phyloP scores from a whole-genome alignment of 768 basidiomycete species.

The Tephrocybe sp. region DNA sequence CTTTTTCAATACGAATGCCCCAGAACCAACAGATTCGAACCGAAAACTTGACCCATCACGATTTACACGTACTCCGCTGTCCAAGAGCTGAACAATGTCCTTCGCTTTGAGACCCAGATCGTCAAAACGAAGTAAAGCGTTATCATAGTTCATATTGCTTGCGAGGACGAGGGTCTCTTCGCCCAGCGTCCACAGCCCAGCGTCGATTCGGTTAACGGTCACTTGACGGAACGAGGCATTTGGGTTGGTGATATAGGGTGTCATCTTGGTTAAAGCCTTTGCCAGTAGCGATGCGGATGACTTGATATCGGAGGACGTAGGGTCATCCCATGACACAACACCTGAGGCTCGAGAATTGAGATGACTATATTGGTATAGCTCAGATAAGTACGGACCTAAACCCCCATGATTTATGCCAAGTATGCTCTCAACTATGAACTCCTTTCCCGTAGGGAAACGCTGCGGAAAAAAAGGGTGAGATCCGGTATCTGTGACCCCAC shows the following conservation, averaged over 20 bases:
- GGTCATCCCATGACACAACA: constrained; percentile 55
- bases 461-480: constrained; percentile 9
- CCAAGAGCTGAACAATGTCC: constrained; percentile 28
- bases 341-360: constrained; percentile 21
- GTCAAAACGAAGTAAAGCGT: constrained; percentile 28
- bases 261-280: constrained; percentile 40
- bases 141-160: constrained; percentile 46
- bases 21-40: constrained; percentile 39
- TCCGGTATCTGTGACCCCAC: background rate
- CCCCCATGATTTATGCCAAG: constrained; percentile 72
- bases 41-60: constrained; percentile 24
- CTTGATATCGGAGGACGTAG: constrained; percentile 52
- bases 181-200: constrained; percentile 48
- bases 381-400: constrained; percentile 35
- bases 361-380: background rate
- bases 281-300: constrained; percentile 48
- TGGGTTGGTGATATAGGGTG: constrained; percentile 44
- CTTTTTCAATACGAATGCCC: constrained; percentile 33
- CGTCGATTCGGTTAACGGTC: constrained; percentile 40
- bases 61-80: constrained; percentile 31
- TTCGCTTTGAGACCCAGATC: constrained; percentile 26
- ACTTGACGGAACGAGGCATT: constrained; percentile 37
- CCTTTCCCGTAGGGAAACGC: constrained; percentile 62
- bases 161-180: constrained; percentile 45
- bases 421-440: constrained; percentile 64